Evolutionary conservation across 305 asterid species (phyloP).

Genomic region (Solanum hybrid): DNA sequence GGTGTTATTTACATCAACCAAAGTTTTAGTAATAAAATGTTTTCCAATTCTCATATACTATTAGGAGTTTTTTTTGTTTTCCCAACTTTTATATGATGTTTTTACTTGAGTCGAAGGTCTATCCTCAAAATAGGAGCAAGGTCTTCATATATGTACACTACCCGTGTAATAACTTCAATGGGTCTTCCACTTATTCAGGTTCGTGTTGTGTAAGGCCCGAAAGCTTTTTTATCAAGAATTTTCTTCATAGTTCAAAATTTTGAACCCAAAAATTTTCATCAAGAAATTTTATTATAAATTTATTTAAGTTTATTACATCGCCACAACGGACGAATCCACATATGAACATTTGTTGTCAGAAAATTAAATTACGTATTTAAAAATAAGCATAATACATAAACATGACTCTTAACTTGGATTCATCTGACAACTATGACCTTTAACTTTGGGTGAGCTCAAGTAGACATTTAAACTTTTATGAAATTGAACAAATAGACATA

Average conservation of each 20-base stretch:
- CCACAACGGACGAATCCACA: neutral
- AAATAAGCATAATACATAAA: too few species aligned
- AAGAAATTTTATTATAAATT: neutral
- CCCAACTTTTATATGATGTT: rapidly evolving
- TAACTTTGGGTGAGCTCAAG: too few species aligned
- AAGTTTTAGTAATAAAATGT: neutral
- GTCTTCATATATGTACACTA: neutral
- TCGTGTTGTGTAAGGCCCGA: neutral
- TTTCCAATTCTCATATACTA: neutral
- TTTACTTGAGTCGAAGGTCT: neutral
- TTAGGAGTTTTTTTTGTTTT: neutral
- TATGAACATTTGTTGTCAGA: neutral
- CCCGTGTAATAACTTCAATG: too few species aligned
- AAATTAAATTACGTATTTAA: neutral
- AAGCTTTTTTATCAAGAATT: too few species aligned
- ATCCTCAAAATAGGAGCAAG: neutral
- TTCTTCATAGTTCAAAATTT: neutral
- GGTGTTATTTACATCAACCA: neutral
- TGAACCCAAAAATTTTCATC: neutral
- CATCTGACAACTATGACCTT: too few species aligned
- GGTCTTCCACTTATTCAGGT: neutral
- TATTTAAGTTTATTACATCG: neutral
- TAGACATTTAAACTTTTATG: too few species aligned
- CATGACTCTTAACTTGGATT: too few species aligned
- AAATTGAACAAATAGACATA: too few species aligned